Percentiles rank a stretch among this genome's conserved stretches.
Conservation (phyloP, 2,329 filamentous ascomycete genomes). For the Thyridium curvatum region DNA sequence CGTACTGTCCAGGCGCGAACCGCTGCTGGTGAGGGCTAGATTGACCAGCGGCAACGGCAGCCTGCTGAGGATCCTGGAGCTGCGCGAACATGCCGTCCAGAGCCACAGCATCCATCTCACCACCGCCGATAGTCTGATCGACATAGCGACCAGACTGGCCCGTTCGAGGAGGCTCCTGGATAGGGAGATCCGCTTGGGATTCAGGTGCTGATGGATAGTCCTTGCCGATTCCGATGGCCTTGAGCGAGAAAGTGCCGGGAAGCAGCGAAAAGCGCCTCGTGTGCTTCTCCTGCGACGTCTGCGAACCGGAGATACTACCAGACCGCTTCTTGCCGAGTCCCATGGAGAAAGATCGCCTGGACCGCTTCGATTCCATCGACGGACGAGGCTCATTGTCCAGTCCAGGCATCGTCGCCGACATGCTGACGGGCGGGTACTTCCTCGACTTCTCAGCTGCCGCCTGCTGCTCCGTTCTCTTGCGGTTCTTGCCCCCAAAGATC, state of each 20-base stretch:
- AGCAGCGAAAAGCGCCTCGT: slow-evolving; percentile 66
- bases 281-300: slow-evolving; percentile 49
- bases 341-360: slow-evolving; percentile 64
- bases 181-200: slow-evolving; percentile 47
- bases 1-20: slow-evolving; percentile 33
- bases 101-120: slow-evolving; percentile 16
- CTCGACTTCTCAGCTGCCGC: slow-evolving; percentile 53
- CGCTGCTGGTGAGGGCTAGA: slow-evolving; percentile 31
- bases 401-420: slow-evolving; percentile 42
- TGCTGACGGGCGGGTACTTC: slow-evolving; percentile 85
- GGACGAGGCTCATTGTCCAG: not conserved
- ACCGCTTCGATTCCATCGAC: slow-evolving; percentile 44
- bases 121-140: slow-evolving; percentile 16
- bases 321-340: slow-evolving; percentile 65
- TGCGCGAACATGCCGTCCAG: slow-evolving; percentile 24
- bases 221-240: slow-evolving; percentile 55
- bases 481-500: slow-evolving; percentile 61
- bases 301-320: slow-evolving; percentile 56
- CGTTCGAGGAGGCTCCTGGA: slow-evolving; percentile 37
- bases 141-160: slow-evolving; percentile 30
- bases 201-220: slow-evolving; percentile 35
- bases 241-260: slow-evolving; percentile 57
- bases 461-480: slow-evolving; percentile 40
- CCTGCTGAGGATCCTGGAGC: slow-evolving; percentile 16
- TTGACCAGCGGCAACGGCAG: slow-evolving; percentile 5